Percentiles rank a stretch among this genome's conserved stretches.
phyloP scores from a whole-genome alignment of 345 rosid species.

The Salix arbutifolia region DNA sequence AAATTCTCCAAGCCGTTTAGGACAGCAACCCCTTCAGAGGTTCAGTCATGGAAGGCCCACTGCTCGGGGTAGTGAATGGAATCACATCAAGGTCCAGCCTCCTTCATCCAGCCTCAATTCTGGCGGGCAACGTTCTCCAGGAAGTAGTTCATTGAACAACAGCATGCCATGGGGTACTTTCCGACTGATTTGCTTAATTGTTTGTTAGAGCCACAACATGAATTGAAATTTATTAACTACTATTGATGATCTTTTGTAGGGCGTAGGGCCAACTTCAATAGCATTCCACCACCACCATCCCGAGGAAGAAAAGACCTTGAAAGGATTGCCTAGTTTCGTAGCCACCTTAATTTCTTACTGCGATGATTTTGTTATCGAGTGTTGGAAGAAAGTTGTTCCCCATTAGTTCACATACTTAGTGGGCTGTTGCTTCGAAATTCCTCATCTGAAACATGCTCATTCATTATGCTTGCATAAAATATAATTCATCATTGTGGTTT shows the following conservation, averaged over 20 bases:
- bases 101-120: constrained; percentile 57
- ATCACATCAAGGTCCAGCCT: constrained; percentile 58
- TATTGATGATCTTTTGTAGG: constrained; percentile 45
- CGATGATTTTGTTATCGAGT: constrained; percentile 43
- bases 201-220: not conserved
- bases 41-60: constrained; percentile 51
- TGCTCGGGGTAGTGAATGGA: constrained; percentile 61
- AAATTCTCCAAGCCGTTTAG: constrained; percentile 86
- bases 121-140: constrained; percentile 72
- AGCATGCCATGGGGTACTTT: constrained; percentile 82
- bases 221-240: constrained; percentile 13
- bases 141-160: constrained; percentile 62
- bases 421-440: constrained; percentile 51
- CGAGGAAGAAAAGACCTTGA: constrained; percentile 89
- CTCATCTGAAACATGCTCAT: constrained; percentile 37
- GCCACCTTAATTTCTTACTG: constrained; percentile 28
- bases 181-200: constrained; percentile 15
- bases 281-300: constrained; percentile 71
- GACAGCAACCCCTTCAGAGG: constrained; percentile 69
- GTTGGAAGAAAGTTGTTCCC: constrained; percentile 49
- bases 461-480: constrained; percentile 47
- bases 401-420: constrained; percentile 56
- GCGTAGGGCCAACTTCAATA: constrained; percentile 67
- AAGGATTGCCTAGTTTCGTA: constrained; percentile 59
- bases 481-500: constrained; percentile 38